A percentile compares a stretch with the other conserved stretches of the same genome.
These are phyloP conservation scores for Talaromyces liani DNA, from an alignment of 495 filamentous ascomycete genomes.

Conservation along the genomic window DNA sequence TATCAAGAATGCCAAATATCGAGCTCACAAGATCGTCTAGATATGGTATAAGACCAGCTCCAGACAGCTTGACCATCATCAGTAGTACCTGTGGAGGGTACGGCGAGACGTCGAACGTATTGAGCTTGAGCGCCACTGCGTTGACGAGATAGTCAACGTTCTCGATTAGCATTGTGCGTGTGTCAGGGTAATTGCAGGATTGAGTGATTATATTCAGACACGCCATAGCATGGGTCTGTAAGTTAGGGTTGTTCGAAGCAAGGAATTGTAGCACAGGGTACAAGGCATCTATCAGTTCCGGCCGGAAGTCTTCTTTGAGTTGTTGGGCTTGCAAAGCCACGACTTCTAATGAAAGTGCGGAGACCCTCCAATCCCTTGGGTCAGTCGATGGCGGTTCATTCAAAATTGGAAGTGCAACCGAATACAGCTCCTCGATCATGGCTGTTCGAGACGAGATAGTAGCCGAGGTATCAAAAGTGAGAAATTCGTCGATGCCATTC, in stretches of 20 bases:
- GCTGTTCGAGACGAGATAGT: conserved; percentile 40
- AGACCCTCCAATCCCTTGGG: conserved; percentile 58
- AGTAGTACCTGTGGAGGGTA: conserved; percentile 82
- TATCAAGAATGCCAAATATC: conserved; percentile 84
- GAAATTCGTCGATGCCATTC: conserved; percentile 57
- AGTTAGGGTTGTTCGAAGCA: conserved; percentile 58
- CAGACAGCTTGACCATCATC: conserved; percentile 90
- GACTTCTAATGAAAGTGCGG: conserved; percentile 66
- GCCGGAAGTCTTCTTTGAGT: conserved; percentile 62
- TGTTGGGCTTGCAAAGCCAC: conserved; percentile 63
- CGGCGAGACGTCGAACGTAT: conserved; percentile 84
- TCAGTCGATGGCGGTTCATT: conserved; percentile 39
- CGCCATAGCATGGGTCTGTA: conserved; percentile 77
- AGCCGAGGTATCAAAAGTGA: conserved; percentile 41
- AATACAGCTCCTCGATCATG: conserved; percentile 73
- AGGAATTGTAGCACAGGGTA: conserved; percentile 83
- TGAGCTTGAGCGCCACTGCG: conserved; percentile 79
- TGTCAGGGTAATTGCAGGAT: conserved; percentile 65
- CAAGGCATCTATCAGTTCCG: conserved; percentile 83
- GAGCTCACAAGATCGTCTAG: conserved; percentile 85
- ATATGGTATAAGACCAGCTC: conserved; percentile 74
- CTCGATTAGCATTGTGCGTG: conserved; percentile 74
- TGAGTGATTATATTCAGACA: conserved; percentile 72
- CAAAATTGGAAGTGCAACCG: conserved; percentile 61
- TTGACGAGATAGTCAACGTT: conserved; percentile 98